phyloP scores from a whole-genome alignment of 2,329 filamentous ascomycete genomes.

The Sordariomycetes sp. region DNA sequence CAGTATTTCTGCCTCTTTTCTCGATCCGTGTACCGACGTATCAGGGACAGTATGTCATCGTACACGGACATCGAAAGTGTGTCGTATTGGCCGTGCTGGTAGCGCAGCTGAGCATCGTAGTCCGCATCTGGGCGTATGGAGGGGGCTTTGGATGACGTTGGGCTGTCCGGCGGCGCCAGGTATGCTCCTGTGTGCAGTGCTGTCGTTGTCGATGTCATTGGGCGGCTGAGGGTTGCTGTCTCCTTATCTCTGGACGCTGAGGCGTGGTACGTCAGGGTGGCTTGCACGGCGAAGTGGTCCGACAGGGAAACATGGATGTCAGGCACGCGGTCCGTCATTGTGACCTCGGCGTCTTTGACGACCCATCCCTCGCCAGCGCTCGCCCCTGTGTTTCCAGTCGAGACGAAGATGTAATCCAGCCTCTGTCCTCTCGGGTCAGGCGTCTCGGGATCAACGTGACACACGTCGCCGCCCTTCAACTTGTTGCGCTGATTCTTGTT shows the following conservation, averaged over 20 bases:
- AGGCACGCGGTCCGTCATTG: constrained; percentile 75
- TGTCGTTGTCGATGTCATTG: constrained; percentile 10
- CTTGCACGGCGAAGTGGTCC: constrained; percentile 89
- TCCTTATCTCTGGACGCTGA: constrained; percentile 4
- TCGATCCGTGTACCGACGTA: constrained; percentile 57
- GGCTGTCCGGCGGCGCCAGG: constrained; percentile 11
- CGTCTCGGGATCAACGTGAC: constrained; percentile 53
- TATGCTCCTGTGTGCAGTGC: constrained; percentile 15
- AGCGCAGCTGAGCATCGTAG: constrained; percentile 22
- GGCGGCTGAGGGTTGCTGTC: constrained; percentile 6
- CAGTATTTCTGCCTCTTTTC: constrained; percentile 64
- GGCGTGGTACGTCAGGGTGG: constrained; percentile 52
- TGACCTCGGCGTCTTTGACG: constrained; percentile 61
- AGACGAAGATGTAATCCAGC: constrained; percentile 90
- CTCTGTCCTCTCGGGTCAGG: constrained; percentile 72
- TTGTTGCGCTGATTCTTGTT: constrained; percentile 58
- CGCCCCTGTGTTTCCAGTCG: constrained; percentile 29
- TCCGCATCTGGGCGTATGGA: constrained; percentile 12
- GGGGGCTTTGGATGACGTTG: constrained; percentile 13
- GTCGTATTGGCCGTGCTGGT: constrained; percentile 9
- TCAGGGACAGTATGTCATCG: constrained; percentile 65
- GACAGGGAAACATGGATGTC: constrained; percentile 77
- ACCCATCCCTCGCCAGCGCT: constrained; percentile 43
- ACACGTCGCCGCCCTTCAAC: constrained; percentile 48
- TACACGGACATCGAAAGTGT: constrained; percentile 19